Base-by-base conservation (phyloP, 176 grass and related monocot species). In the Zea luxurians region DNA sequence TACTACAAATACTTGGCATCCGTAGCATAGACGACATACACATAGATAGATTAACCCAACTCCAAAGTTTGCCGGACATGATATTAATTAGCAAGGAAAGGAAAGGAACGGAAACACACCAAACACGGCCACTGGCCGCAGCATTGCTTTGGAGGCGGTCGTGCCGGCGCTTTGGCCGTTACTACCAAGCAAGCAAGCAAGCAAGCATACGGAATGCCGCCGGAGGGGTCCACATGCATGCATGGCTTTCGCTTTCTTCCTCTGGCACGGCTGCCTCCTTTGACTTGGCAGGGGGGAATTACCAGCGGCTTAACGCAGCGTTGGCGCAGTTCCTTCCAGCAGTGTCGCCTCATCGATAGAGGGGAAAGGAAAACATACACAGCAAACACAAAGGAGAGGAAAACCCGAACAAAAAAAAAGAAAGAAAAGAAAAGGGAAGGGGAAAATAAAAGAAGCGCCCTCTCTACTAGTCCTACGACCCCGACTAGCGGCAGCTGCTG, bases 191-290 rank as follows among this genome's bases (percentile, higher is more conserved):
- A 27, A 27, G 27, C n/a, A n/a, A n/a, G 27, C 27, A 27, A 27
- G 27, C 27, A 27, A 27, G 27, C 27, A 59, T 59, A 21, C n/a
- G 18, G n/a, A 59, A 59, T 21, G 55, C 55, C 55, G 27, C 27
- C 5, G 61, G 49, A 27, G 27, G 77, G 77, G 77, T 90, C 93
- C 89, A 96, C 60, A 27, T 4, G 17, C 4, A 48, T 0, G 2
- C 0, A 1, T 59, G 59, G 61, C 89, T 96, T 92, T 96, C 60
- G 47, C 93, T 96, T 92, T 96, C 93, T 96, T 92, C 92, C 87
- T 90, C 82, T 90, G 86, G 85, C 84, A 90, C 86, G 84, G 85
- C 41, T 21, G 55, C 84, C 41, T 82, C 92, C 86, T 90, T 96
- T 96, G 93, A 96, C 87, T 74, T 85, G 83, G 86, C 78, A 84